Evolutionary conservation across 345 rosid species (phyloP), one percentile per base, ranked within the genome.

Genomic region (Pistacia integerrima): DNA sequence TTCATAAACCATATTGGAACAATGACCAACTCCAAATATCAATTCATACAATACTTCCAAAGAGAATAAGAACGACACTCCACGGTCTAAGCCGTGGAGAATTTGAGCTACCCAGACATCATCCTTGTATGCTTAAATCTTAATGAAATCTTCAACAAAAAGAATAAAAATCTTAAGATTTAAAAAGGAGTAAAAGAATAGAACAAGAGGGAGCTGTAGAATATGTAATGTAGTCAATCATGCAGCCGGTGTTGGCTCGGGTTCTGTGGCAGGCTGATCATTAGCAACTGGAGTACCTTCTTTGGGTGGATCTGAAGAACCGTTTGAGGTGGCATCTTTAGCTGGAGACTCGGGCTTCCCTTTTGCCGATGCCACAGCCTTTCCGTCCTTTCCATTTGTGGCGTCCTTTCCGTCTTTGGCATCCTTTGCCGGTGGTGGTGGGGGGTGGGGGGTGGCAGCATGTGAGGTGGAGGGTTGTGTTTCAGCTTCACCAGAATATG

Each of bases 401-500:
- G 76, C 84, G 2, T 79, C 69, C 16, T 83, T 84, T 17, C 55
- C 81, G 44, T 76, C 82, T 76, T 81, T 83, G 56, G 80, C 76
- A 79, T 58, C 78, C 84, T 73, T 87, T 13, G 85, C 77, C 14
- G 90, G 87, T 12, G 82, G 72, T n/a, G 91, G 88, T 10, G 90
- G 89, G 11, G 25, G 25, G 25, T 25, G 25, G 25, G 25, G 25
- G 92, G 92, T 38, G 94, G 94, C 79, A 88, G 81, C 97, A 92
- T 90, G 84, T 90, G 92, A 67, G 92, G 86, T 41, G 97, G 97
- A 17, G 93, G 97, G 11, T 80, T 61, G 79, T 90, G 93, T 82
- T 92, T 90, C 78, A 92, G 83, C 82, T 89, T 90, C 72, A 85
- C 70, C 14, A 89, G 85, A 51, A 92, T 84, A 9, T 92, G 97